Base-by-base conservation (phyloP, 1,284 basidiomycete species). In the Austroboletus novae-zelandiae region DNA sequence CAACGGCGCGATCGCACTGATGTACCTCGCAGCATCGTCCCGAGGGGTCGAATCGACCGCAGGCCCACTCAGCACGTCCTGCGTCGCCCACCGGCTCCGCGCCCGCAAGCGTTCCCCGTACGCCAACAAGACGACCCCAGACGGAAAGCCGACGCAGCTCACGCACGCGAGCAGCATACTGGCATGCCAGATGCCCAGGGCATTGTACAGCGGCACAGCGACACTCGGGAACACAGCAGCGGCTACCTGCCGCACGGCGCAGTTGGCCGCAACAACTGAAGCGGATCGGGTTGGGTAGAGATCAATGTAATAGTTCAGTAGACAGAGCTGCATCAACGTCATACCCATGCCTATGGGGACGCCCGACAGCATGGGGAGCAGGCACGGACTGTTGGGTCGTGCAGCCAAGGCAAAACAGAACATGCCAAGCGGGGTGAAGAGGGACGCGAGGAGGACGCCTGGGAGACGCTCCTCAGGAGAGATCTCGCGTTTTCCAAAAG, bases 301-400 rank as follows among this genome's bases (percentile, higher is more conserved):
- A 25, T 67, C 62, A 31, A 67, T 67, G 40, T 64, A 63, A 20
- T 64, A 64, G 31, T 61, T 67, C 36, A 63, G 34, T 42, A 64
- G 31, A 3, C 61, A 65, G 7, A 67, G 30, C 27, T 67, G 61
- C 5, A 67, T 25, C n/a, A 67, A 52, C 6, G 64, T 64, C 65
- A 65, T 64, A 1, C 64, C 58, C 44, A 67, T 60, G 17, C 62
- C 62, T 15, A 64, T 52, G 0, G 62, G 62, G 15, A 64, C 37
- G 25, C 64, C 62, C 0, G 62, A 64, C 18, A 65, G 20, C 9
- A 56, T 47, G 14, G 61, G 61, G 36, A 51, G 20, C 4, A 63
- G 20, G 46, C 52, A 53, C 35, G 55, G 56, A 42, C 63, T 15
- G 3, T 57, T 47, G 5, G 60, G 55, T 14, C 29, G 46, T 1